Evolutionary conservation across 768 basidiomycete species (phyloP).

Genomic region (Zangia roseola): DNA sequence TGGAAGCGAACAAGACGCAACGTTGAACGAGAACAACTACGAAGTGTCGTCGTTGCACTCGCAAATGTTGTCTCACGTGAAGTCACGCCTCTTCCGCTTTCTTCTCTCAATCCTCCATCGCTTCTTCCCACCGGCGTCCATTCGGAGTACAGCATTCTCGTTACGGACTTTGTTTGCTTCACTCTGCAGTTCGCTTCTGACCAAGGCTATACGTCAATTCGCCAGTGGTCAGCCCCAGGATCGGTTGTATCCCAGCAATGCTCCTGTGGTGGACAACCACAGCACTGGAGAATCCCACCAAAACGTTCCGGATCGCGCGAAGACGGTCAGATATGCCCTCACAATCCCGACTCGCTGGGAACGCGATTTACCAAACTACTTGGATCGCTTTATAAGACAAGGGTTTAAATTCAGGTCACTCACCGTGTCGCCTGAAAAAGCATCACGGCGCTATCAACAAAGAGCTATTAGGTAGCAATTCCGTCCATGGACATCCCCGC

Average conservation of each 20-base stretch:
- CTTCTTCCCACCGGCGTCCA: background rate
- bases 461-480: constrained; percentile 2
- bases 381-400: background rate
- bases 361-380: background rate
- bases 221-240: background rate
- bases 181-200: constrained; percentile 1
- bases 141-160: background rate
- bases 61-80: no score
- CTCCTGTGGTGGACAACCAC: background rate
- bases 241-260: background rate
- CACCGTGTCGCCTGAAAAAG: constrained; percentile 9
- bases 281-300: background rate
- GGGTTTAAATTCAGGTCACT: background rate
- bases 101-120: constrained; percentile 2
- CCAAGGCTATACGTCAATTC: no score
- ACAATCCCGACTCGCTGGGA: background rate
- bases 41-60: no score
- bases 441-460: no score
- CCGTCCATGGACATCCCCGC: background rate
- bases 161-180: constrained; percentile 1
- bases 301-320: no score
- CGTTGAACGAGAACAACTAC: no score
- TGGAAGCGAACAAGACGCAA: no score
- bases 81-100: background rate
- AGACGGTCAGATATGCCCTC: no score